Conservation (phyloP, 2,329 filamentous ascomycete species). For the Claviceps fusiformis region DNA sequence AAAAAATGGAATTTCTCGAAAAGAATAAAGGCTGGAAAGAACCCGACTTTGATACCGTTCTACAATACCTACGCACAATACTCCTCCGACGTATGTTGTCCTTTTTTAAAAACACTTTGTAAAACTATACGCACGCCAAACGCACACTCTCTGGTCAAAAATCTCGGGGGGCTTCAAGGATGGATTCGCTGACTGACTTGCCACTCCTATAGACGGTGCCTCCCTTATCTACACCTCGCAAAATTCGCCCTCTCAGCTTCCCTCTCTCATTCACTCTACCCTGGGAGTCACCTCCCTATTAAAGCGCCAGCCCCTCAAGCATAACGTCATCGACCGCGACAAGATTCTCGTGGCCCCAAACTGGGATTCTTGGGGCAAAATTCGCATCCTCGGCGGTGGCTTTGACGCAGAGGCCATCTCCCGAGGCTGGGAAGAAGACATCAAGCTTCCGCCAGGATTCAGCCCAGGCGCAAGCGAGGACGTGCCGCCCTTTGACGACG, state of each 20-base stretch:
- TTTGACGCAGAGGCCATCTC: slow-evolving; percentile 86
- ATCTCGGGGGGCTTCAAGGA: not conserved
- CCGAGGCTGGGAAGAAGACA: slow-evolving; percentile 73
- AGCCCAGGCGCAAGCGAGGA: slow-evolving; percentile 10
- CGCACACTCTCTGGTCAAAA: not conserved
- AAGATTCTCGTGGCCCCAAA: slow-evolving; percentile 91
- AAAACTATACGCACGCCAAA: no score
- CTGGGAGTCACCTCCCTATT: slow-evolving; percentile 75
- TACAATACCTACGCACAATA: slow-evolving; percentile 84
- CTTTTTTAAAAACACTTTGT: no score
- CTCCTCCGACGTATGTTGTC: slow-evolving; percentile 63
- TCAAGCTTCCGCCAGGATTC: slow-evolving; percentile 40
- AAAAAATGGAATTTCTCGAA: slow-evolving; percentile 83
- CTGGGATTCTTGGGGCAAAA: slow-evolving; percentile 98
- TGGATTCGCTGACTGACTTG: slow-evolving; percentile 4
- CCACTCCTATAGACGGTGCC: slow-evolving; percentile 48
- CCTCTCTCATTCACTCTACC: slow-evolving; percentile 70
- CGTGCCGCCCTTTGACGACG: slow-evolving; percentile 9
- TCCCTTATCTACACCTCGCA: slow-evolving; percentile 77
- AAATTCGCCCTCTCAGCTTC: slow-evolving; percentile 62
- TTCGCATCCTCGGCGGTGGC: slow-evolving; percentile 76
- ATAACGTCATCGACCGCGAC: slow-evolving; percentile 85
- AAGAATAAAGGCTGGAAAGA: slow-evolving; percentile 89
- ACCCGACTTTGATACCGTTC: slow-evolving; percentile 88
- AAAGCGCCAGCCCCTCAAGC: slow-evolving; percentile 65